Evolutionary conservation across 2,329 filamentous ascomycete species (phyloP).

Genomic region (Elsinoe arachidis): DNA sequence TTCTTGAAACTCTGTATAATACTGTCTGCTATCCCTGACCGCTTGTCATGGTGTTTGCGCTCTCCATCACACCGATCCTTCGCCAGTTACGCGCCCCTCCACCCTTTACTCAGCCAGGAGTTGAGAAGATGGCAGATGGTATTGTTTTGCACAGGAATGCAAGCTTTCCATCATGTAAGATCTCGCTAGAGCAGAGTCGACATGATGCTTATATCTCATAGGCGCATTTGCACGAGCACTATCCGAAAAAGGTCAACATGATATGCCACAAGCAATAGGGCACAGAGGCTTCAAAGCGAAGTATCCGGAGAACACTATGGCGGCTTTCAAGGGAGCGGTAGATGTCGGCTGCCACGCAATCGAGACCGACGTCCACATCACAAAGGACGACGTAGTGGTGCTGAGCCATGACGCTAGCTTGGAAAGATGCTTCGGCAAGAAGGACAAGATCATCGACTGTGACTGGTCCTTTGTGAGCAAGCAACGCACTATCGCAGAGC

Average conservation of each 20-base stretch:
- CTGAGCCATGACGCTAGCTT: slow-evolving; percentile 61
- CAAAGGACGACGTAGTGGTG: slow-evolving; percentile 74
- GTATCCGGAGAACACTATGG: slow-evolving; percentile 80
- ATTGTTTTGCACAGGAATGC: not conserved
- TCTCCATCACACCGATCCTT: slow-evolving; percentile 4
- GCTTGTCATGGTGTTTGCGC: slow-evolving; percentile 8
- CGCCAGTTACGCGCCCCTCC: slow-evolving; percentile 11
- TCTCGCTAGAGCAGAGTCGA: not conserved
- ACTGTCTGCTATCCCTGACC: not conserved
- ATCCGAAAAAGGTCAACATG: slow-evolving; percentile 9
- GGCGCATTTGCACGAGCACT: slow-evolving; percentile 10
- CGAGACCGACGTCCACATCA: slow-evolving; percentile 81
- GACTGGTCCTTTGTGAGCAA: slow-evolving; percentile 65
- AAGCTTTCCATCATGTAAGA: slow-evolving; percentile 13
- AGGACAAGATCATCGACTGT: slow-evolving; percentile 63
- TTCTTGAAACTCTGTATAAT: slow-evolving; percentile 10
- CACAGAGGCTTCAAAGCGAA: slow-evolving; percentile 71
- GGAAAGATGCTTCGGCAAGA: slow-evolving; percentile 72
- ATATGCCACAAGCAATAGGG: slow-evolving; percentile 59
- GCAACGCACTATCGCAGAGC: slow-evolving; percentile 57
- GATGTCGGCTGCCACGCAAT: slow-evolving; percentile 68
- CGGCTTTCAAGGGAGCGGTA: slow-evolving; percentile 65
- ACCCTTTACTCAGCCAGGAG: slow-evolving; percentile 15
- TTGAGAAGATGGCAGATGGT: slow-evolving; percentile 17
- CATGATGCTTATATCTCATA: slow-evolving; percentile 3